A percentile compares a stretch with the other conserved stretches of the same genome.
Evolutionary conservation across 2,329 filamentous ascomycete genomes (phyloP).

Genomic region (Phyllosticta capitalensis): DNA sequence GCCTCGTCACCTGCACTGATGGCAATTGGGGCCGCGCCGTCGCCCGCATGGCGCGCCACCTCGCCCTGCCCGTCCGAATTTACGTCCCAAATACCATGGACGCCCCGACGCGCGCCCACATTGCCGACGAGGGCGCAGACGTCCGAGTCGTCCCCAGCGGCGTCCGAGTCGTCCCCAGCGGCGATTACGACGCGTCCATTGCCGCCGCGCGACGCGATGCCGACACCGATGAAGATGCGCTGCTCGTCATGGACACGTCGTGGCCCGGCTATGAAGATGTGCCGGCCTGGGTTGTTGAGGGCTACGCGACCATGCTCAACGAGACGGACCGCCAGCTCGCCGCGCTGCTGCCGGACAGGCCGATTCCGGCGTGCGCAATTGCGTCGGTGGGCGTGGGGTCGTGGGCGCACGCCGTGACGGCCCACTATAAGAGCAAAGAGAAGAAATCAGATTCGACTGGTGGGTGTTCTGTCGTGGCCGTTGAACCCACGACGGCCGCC

Average conservation of each 20-base stretch:
- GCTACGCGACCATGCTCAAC: conserved; percentile 62
- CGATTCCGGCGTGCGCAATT: conserved; percentile 43
- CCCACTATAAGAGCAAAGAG: conserved; percentile 48
- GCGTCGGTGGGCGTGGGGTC: conserved; percentile 65
- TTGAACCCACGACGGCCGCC: conserved; percentile 59
- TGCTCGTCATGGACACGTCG: conserved; percentile 61
- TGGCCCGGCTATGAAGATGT: conserved; percentile 58
- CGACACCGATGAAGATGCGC: neutral
- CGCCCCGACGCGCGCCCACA: conserved; percentile 42
- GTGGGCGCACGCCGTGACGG: conserved; percentile 58
- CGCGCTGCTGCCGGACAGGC: conserved; percentile 19
- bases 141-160: conserved; percentile 44
- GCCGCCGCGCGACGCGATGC: conserved; percentile 31
- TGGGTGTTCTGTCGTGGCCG: conserved; percentile 57
- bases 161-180: too few species aligned
- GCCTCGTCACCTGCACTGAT: conserved; percentile 57
- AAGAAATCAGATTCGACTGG: too few species aligned
- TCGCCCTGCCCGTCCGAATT: conserved; percentile 48
- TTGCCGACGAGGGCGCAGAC: conserved; percentile 53
- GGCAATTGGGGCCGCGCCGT: conserved; percentile 71
- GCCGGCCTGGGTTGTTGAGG: conserved; percentile 66
- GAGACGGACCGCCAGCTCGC: conserved; percentile 57
- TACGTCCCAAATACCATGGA: conserved; percentile 55
- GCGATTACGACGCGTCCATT: conserved; percentile 57
- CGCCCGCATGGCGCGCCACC: conserved; percentile 54